Percentiles rank a stretch among this genome's conserved stretches.
Evolutionary conservation across 768 basidiomycete species (phyloP).

Genomic region (Pseudohyphozyma bogoriensis): DNA sequence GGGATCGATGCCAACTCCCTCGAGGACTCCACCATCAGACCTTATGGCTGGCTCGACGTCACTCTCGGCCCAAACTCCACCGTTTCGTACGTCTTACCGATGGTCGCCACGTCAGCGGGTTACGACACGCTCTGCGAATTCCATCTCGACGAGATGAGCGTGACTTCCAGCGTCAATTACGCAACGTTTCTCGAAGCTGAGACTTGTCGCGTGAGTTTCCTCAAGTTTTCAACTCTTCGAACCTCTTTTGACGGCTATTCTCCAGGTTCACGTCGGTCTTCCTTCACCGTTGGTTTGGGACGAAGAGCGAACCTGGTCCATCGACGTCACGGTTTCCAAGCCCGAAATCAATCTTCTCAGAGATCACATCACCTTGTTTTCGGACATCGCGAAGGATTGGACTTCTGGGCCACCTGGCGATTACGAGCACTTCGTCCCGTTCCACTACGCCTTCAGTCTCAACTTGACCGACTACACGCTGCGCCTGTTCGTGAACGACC

Average conservation of each 20-base stretch:
- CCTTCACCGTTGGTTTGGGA: constrained; percentile 79
- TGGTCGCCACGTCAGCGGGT: constrained; percentile 61
- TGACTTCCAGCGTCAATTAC: constrained; percentile 81
- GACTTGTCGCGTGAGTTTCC: constrained; percentile 57
- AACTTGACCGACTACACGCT: constrained; percentile 65
- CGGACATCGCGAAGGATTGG: constrained; percentile 90
- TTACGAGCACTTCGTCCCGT: constrained; percentile 74
- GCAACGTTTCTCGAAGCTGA: constrained; percentile 65
- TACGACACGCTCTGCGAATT: constrained; percentile 72
- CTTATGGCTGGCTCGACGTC: constrained; percentile 54
- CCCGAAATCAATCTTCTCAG: constrained; percentile 69
- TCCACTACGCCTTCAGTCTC: constrained; percentile 59
- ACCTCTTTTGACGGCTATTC: background rate
- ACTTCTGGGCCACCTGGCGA: constrained; percentile 67
- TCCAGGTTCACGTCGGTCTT: constrained; percentile 41
- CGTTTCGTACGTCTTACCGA: constrained; percentile 71
- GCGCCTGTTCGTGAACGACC: constrained; percentile 81
- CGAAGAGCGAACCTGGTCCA: constrained; percentile 63
- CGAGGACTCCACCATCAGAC: constrained; percentile 49
- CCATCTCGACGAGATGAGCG: constrained; percentile 63
- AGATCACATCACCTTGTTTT: constrained; percentile 89
- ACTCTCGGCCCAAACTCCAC: constrained; percentile 70
- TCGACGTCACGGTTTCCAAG: constrained; percentile 59
- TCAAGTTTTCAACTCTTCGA: too few relatives aligned
- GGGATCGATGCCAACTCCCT: constrained; percentile 45